phyloP scores from a whole-genome alignment of 768 basidiomycete genomes.

The Tulasnella sp. region DNA sequence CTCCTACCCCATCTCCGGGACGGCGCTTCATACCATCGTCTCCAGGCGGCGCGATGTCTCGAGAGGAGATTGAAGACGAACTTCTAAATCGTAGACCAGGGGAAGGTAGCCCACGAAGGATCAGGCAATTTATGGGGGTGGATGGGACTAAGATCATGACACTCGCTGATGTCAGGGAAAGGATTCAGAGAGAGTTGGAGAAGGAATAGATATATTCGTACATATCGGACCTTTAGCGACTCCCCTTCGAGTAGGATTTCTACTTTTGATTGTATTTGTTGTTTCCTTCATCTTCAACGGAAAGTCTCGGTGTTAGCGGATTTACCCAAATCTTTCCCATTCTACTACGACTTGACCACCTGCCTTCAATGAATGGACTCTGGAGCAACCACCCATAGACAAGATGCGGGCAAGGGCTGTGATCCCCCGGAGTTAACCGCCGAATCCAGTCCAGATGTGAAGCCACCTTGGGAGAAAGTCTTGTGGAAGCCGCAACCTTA shows the following conservation, averaged over 20 bases:
- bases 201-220: not conserved
- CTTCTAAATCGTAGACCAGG: slow-evolving; percentile 22
- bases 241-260: not conserved
- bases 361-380: no score
- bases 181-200: slow-evolving; percentile 30
- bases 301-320: no score
- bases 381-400: no score
- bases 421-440: no score
- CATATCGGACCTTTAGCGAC: not conserved
- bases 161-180: slow-evolving; percentile 29
- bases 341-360: no score
- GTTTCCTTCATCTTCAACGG: no score
- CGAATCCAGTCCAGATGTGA: not conserved
- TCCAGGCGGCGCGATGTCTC: slow-evolving; percentile 18
- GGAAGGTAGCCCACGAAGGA: slow-evolving; percentile 13
- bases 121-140: not conserved
- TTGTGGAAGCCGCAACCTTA: slow-evolving; percentile 74
- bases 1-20: slow-evolving; percentile 18
- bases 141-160: slow-evolving; percentile 20
- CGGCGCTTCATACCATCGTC: slow-evolving; percentile 10
- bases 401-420: no score
- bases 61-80: slow-evolving; percentile 28
- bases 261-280: no score
- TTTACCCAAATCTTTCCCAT: no score
- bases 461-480: slow-evolving; percentile 57